phyloP scores from a whole-genome alignment of 2,329 filamentous ascomycete genomes.

The Pseudogymnoascus sp. region DNA sequence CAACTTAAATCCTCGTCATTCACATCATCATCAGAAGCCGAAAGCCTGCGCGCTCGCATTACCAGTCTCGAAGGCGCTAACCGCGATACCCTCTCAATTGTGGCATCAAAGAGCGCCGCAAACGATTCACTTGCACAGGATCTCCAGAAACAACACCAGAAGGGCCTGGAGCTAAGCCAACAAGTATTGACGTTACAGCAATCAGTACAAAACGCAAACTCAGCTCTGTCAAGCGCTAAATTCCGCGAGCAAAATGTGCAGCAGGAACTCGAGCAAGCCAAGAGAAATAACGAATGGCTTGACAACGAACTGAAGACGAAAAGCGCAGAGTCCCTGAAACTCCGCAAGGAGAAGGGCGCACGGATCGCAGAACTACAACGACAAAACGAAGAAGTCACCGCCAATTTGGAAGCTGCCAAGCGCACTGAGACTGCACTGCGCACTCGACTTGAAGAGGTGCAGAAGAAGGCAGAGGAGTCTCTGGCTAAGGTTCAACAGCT shows the following conservation, averaged over 20 bases:
- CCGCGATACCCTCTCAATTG: conserved; percentile 77
- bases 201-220: conserved; percentile 71
- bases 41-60: conserved; percentile 73
- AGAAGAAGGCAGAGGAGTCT: conserved; percentile 79
- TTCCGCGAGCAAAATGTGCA: conserved; percentile 86
- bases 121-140: conserved; percentile 83
- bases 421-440: conserved; percentile 74
- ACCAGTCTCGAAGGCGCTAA: conserved; percentile 84
- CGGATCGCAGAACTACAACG: conserved; percentile 83
- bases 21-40: conserved; percentile 65
- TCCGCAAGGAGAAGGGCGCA: conserved; percentile 88
- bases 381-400: conserved; percentile 74
- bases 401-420: conserved; percentile 67
- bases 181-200: conserved; percentile 79
- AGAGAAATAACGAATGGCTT: conserved; percentile 88
- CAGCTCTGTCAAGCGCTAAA: conserved; percentile 70
- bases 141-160: conserved; percentile 79
- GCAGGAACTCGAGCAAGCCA: conserved; percentile 82
- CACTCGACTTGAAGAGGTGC: conserved; percentile 72
- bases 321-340: conserved; percentile 76
- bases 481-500: conserved; percentile 76
- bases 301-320: conserved; percentile 89
- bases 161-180: conserved; percentile 73
- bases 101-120: conserved; percentile 81
- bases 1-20: conserved; percentile 66